Base-by-base conservation (phyloP, 2,329 filamentous ascomycete genomes). In the Bertia moriformis region DNA sequence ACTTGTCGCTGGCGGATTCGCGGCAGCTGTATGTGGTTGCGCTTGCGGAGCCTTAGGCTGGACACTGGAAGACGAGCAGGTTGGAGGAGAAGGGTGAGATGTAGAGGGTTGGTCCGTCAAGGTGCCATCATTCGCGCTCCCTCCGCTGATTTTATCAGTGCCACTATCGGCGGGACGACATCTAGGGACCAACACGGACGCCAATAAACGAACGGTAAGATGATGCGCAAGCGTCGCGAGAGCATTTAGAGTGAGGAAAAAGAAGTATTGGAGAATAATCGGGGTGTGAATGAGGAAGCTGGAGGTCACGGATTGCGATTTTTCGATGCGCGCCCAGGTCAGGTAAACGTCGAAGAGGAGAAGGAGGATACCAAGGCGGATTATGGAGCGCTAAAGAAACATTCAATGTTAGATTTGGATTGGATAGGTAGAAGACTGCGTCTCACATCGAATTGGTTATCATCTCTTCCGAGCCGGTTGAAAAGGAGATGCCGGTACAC, bases 291-390 rank as follows among this genome's bases (percentile, higher is more conserved):
- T 66, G 3, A 81, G 62, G 12, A 13, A 35, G 15, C 10, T 7
- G 7, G 32, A 7, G 7, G 10, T 15, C 10, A 35, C 10, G 12
- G 32, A 14, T 7, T 7, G 32, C 10, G 88, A 79, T 59, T 93
- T 93, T 57, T 96, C 89, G 59, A 96, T 93, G 46, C 88, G 85
- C 19, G 88, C 88, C 91, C 91, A 96, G 22, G 91, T 96, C 29
- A 98, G 70, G 60, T 98, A 98, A 53, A 98, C 91, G 58, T 98
- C 91, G 65, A 98, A 96, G 38, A 98, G 78, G 37, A 96, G 76
- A 10, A 96, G 75, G 4, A 98, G 72, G 29, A 89, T 73, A 4
- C 86, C 88, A 13, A 98, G 76, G 24, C 91, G 84, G 47, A 93
- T 71, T 44, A 98, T 93, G 3, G 87, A 93, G 30, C 84, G 84